Evolutionary conservation across 441 rosid species (phyloP).

Genomic region (Melastoma candidum): DNA sequence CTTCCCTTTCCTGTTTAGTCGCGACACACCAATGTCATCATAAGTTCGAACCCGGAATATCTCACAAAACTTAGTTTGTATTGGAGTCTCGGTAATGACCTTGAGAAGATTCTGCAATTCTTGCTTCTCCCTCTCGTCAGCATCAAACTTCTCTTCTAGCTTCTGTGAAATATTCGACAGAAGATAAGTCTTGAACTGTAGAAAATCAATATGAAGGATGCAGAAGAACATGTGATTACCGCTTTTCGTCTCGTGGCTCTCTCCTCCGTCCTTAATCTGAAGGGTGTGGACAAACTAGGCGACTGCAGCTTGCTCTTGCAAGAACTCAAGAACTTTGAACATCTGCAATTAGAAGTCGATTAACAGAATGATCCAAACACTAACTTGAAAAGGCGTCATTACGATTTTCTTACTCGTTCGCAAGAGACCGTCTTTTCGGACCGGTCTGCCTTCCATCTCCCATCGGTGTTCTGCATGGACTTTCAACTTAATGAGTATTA

Average conservation of each 20-base stretch:
- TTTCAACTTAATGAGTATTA: no score
- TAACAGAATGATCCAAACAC: no score
- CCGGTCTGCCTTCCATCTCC: conserved; percentile 17
- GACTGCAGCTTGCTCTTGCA: conserved; percentile 52
- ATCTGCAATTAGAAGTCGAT: conserved; percentile 25
- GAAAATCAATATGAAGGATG: not conserved
- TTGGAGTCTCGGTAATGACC: conserved; percentile 20
- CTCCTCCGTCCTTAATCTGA: conserved; percentile 67
- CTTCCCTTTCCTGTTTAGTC: conserved; percentile 8
- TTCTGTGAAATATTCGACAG: conserved; percentile 31
- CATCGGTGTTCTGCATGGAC: no score
- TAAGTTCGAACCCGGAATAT: no score
- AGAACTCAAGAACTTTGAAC: conserved; percentile 50
- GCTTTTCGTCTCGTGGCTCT: conserved; percentile 70
- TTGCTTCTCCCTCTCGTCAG: conserved; percentile 28
- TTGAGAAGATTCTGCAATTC: conserved; percentile 36
- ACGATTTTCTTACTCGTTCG: conserved; percentile 51
- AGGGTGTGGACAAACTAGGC: conserved; percentile 57
- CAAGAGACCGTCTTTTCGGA: conserved; percentile 56
- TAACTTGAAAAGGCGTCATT: no score
- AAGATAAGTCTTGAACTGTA: not conserved
- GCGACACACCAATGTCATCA: no score
- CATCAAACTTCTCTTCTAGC: conserved; percentile 83
- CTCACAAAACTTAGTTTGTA: not conserved
- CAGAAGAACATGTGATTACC: conserved; percentile 19